Conservation (phyloP, 768 basidiomycete species). For the Boletus rubroflammeus region DNA sequence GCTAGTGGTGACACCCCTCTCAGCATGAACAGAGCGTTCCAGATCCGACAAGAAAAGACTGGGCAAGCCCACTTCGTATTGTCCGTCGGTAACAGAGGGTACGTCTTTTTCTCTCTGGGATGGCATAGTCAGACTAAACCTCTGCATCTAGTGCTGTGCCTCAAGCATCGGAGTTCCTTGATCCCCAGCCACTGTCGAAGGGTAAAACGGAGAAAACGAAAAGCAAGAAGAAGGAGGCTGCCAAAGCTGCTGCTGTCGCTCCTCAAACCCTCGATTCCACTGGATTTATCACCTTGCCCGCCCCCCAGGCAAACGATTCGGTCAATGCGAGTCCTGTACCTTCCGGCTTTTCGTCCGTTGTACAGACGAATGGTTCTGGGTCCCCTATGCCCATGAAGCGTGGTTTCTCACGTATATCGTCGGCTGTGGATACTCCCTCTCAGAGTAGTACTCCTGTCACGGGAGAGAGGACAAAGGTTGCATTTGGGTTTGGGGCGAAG, state of each 20-base stretch:
- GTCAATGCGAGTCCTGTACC: slow-evolving; percentile 43
- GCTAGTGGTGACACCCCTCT: slow-evolving; percentile 91
- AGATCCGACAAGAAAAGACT: slow-evolving; percentile 87
- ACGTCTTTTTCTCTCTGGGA: slow-evolving; percentile 24
- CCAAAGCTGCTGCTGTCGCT: slow-evolving; percentile 39
- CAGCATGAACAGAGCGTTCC: slow-evolving; percentile 93
- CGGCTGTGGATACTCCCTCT: slow-evolving; percentile 48
- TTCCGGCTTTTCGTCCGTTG: slow-evolving; percentile 33
- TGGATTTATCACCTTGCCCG: slow-evolving; percentile 74
- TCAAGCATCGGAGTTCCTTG: slow-evolving; percentile 78
- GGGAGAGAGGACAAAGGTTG: slow-evolving; percentile 68
- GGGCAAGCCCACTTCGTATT: slow-evolving; percentile 97
- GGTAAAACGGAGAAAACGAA: slow-evolving; percentile 81
- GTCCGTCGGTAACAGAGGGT: slow-evolving; percentile 92
- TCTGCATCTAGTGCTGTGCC: slow-evolving; percentile 65
- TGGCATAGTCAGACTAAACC: slow-evolving; percentile 2
- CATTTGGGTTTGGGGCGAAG: slow-evolving; percentile 75
- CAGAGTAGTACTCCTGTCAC: slow-evolving; percentile 54
- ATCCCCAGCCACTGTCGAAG: slow-evolving; percentile 76
- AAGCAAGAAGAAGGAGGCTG: slow-evolving; percentile 70
- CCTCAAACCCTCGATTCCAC: slow-evolving; percentile 45
- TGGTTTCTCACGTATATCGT: slow-evolving; percentile 74
- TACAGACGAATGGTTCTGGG: slow-evolving; percentile 35
- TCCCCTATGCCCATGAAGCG: slow-evolving; percentile 63
- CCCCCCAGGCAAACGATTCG: slow-evolving; percentile 46